Conservation (phyloP, 2,329 filamentous ascomycete species). For the Penicillium brevicompactum region DNA sequence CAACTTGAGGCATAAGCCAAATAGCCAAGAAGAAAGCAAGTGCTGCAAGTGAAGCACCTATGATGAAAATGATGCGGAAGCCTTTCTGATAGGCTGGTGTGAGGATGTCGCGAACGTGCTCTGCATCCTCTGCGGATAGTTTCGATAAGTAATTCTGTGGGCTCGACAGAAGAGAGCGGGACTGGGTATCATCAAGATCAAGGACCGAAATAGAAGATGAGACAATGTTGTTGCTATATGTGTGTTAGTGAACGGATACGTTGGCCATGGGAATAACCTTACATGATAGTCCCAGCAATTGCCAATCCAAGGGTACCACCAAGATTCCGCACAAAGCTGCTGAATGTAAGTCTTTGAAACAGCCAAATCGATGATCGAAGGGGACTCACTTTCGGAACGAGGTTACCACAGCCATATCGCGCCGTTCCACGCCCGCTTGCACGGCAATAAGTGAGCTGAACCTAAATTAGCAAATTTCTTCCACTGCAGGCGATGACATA, state of each 20-base stretch:
- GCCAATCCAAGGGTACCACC: conserved; percentile 45
- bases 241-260: neutral
- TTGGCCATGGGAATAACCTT: conserved; percentile 1
- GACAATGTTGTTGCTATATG: conserved; percentile 34
- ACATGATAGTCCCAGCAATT: conserved; percentile 46
- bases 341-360: conserved; percentile 1
- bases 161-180: conserved; percentile 31
- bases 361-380: neutral
- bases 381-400: conserved; percentile 36
- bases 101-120: conserved; percentile 30
- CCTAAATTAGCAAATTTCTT: neutral
- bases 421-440: conserved; percentile 42
- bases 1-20: conserved; percentile 42
- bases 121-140: conserved; percentile 25
- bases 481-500: conserved; percentile 10
- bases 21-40: conserved; percentile 37
- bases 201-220: conserved; percentile 29
- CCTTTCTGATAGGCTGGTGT: conserved; percentile 41
- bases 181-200: conserved; percentile 22
- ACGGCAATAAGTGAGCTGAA: conserved; percentile 38
- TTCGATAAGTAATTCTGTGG: conserved; percentile 33
- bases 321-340: conserved; percentile 45
- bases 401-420: conserved; percentile 46
- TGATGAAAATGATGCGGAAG: conserved; percentile 45
- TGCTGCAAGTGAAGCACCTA: conserved; percentile 39